Base-by-base conservation (phyloP, 2,329 filamentous ascomycete species). In the Colletotrichum salicis region DNA sequence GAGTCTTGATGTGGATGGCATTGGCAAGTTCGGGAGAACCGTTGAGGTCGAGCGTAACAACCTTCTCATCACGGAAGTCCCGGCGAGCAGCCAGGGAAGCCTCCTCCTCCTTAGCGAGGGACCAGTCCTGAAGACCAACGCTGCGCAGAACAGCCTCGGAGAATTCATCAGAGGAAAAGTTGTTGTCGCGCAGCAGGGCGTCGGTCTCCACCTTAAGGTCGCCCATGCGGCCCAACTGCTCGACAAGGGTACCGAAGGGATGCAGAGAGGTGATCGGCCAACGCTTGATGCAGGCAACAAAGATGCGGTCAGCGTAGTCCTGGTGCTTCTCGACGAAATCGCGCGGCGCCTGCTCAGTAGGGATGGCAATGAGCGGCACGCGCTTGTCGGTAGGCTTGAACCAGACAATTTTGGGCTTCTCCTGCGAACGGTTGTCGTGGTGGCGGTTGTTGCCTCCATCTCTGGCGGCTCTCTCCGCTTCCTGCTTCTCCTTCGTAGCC, bases 201-300 rank as follows among this genome's bases (percentile, higher is more conserved):
- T 99, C 96, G 2, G 96, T 99, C 85, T 99, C 96, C 70, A 99
- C 96, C 85, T 95, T 97, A 76, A 97, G 88, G 80, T 99, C 95
- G 76, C 96, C 96, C 94, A 98, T 98, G 81, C 94, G 94, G 74
- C 96, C 96, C 65, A 99, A 92, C 84, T 97, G 94, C 84, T 99
- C 96, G 65, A 98, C 95, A 58, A 99, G 91, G 10, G 96, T 99
- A 80, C 96, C 96, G 78, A 99, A 99, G 37, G 96, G 96, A 84
- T 99, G 96, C 67, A 99, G 90, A n/a, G 96, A 99, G 33, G 96
- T 99, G 79, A 99, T 99, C 74, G 96, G 96, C 96, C 96, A 99
- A 79, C 96, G 91, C 89, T 99, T 99, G 84, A 99, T 99, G 85
- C 95, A 98, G 59, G 96, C 96, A 76, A 99, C 96, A 76, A 99